Conservation (phyloP, 2,329 filamentous ascomycete species). For the Truncatella angustata region DNA sequence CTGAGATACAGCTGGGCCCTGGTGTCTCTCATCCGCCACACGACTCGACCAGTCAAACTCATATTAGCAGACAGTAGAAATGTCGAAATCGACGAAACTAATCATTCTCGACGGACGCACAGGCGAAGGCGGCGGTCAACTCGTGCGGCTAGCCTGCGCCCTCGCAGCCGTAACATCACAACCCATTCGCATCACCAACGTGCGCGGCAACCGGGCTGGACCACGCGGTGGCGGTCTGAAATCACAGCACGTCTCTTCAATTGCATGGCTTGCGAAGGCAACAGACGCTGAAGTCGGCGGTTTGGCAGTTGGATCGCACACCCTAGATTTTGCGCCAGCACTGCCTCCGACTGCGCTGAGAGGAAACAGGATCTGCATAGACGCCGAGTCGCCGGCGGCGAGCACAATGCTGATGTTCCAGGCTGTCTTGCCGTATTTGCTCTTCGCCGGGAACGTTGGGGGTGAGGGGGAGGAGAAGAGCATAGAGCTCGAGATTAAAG, state of each 20-base stretch:
- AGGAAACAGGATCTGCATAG: constrained; percentile 46
- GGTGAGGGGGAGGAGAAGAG: constrained; percentile 15
- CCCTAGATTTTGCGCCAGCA: constrained; percentile 45
- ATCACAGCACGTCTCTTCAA: constrained; percentile 56
- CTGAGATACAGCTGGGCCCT: too few relatives aligned
- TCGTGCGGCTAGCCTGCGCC: constrained; percentile 55
- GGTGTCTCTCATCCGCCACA: too few relatives aligned
- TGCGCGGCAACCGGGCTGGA: constrained; percentile 52
- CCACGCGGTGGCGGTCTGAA: constrained; percentile 47
- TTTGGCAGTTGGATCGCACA: constrained; percentile 48
- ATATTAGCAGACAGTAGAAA: background rate
- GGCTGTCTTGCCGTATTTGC: constrained; percentile 56
- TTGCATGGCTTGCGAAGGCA: constrained; percentile 51
- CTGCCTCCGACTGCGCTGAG: constrained; percentile 36
- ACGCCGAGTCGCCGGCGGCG: constrained; percentile 47
- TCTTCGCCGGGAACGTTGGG: constrained; percentile 41
- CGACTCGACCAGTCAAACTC: background rate
- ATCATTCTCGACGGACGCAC: constrained; percentile 54
- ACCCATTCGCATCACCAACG: constrained; percentile 51
- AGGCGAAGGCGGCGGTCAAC: constrained; percentile 62
- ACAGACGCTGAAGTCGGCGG: constrained; percentile 51
- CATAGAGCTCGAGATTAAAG: constrained; percentile 50
- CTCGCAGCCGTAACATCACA: constrained; percentile 55
- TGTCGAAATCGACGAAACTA: constrained; percentile 15
- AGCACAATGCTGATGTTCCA: constrained; percentile 59